Evolutionary conservation across 148 eudicot species (phyloP), one percentile per base, ranked within the genome.

Genomic region (Dysphania ambrosioides): DNA sequence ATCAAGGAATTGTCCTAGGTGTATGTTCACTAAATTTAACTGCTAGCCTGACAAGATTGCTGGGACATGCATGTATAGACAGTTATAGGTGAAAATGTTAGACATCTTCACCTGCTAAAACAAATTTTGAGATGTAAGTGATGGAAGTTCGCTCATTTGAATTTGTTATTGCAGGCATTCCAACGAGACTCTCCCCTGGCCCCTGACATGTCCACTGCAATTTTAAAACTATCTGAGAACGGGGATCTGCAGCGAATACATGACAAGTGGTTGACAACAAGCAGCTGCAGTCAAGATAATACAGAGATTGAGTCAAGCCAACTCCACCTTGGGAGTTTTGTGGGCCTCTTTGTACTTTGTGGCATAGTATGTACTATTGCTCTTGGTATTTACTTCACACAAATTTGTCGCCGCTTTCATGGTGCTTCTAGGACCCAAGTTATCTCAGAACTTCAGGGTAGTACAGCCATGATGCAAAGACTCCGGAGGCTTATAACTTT

Each of bases 241-340:
- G 99, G 99, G 64, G 99, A 95, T 60, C 90, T 95, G 70, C 97
- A 95, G 78, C 79, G 97, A 57, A 95, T 95, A 79, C 93, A 92
- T 35, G 98, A 95, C 87, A 95, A 95, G 85, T 95, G 98, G 98
- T 72, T 95, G 73, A 78, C 85, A 42, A 84, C 44, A 38, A 86
- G 85, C 67, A 49, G 79, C 6, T 95, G 99, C 86, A 87, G 88
- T 73, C 81, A 80, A 56, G 97, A 95, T 70, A 85, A 59, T 49
- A 49, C 97, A 1, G 91, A 90, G 82, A 78, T 95, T 2, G 97
- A 90, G 6, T 90, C 99, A 15, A 86, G 93, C 77, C 92, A 85
- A n/a, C 96, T 92, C 56, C 97, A 92, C 80, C 86, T 95, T 12
- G 83, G 66, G 67, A 95, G 99, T 86, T 95, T 95, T 72, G 65